Evolutionary conservation across 805 yeast species (phyloP).

Genomic region (Ogataea chonburiensis): DNA sequence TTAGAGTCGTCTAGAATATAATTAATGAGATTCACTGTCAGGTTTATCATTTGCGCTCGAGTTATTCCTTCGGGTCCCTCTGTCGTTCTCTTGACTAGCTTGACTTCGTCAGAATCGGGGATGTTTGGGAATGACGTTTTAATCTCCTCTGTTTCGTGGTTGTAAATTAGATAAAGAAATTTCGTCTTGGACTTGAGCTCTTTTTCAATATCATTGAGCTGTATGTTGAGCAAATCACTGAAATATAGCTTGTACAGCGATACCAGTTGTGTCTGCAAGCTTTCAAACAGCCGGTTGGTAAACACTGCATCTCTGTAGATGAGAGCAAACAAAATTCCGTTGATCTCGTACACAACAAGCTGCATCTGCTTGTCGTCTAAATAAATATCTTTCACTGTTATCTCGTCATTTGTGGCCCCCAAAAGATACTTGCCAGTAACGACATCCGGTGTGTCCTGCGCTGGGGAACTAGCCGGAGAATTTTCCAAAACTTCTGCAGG

Average conservation of each 20-base stretch:
- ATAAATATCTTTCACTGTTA: constrained; percentile 13
- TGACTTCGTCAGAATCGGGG: constrained; percentile 26
- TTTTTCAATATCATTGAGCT: constrained; percentile 24
- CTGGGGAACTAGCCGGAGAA: neutral
- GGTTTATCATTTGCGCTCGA: constrained; percentile 19
- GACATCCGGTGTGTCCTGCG: constrained; percentile 12
- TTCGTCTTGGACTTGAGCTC: constrained; percentile 17
- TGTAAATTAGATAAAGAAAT: constrained; percentile 27
- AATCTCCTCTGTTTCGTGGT: constrained; percentile 17
- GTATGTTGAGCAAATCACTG: constrained; percentile 27
- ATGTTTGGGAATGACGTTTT: constrained; percentile 32
- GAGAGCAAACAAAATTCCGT: constrained; percentile 30
- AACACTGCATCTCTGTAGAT: constrained; percentile 16
- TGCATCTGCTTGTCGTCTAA: constrained; percentile 11
- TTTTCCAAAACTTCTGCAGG: too few species aligned
- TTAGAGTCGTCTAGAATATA: constrained; percentile 17
- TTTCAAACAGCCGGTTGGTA: constrained; percentile 9
- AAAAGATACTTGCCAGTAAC: constrained; percentile 27
- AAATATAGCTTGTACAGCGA: constrained; percentile 25
- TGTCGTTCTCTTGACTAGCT: constrained; percentile 11
- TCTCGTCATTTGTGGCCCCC: constrained; percentile 25
- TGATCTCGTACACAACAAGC: constrained; percentile 31
- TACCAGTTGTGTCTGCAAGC: constrained; percentile 21
- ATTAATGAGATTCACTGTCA: constrained; percentile 22
- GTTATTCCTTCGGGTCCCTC: constrained; percentile 8